Base-by-base conservation (phyloP, 192 early-diverging fungal species). In the Borealophlyctis nickersoniae region DNA sequence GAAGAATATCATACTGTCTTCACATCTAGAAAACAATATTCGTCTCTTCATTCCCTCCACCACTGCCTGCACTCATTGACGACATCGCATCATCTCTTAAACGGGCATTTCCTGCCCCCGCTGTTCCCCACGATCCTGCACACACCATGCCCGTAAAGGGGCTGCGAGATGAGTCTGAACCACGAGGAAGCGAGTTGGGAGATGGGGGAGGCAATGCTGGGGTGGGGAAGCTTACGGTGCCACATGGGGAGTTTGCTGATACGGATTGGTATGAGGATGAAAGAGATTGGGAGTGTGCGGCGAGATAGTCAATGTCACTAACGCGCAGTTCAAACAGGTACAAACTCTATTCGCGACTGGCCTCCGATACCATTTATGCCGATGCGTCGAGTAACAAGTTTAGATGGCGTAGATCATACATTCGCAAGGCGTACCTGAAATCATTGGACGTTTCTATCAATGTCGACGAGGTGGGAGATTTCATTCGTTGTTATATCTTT, bases 351-450 rank as follows among this genome's bases (percentile, higher is more conserved):
- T 30, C 63, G 4, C 39, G 58, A 9, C 3, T 77, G 2, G 22
- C 60, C 13, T 52, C 56, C 27, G 75, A 79, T n/a, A 63, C 61
- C 4, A 39, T 65, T 31, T 78, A 77, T 53, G 63, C 70, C 16
- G 73, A 76, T 16, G 58, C 45, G 16, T 31, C 60, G 16, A 34
- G 50, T 4, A 50, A 54, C 26, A 71, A 68, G 24, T 83, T 84
- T 55, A 58, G 79, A 27, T 84, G 82, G 82, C 72, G 74, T 23
- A 66, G 67, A 49, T 76, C 70, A 5, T 30, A 27, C 16, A 72
- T 75, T 27, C 53, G 76, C 1, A 67, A 30, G 4, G 58, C 60
- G 36, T 79, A 76, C 52, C 54, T 81, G 30, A 49, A 65, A 3
- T 62, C 73, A 26, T 56, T 77, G 5, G 69, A 65, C 35, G 65